Conservation (phyloP, 306 rosid species). For the Cercis canadensis region DNA sequence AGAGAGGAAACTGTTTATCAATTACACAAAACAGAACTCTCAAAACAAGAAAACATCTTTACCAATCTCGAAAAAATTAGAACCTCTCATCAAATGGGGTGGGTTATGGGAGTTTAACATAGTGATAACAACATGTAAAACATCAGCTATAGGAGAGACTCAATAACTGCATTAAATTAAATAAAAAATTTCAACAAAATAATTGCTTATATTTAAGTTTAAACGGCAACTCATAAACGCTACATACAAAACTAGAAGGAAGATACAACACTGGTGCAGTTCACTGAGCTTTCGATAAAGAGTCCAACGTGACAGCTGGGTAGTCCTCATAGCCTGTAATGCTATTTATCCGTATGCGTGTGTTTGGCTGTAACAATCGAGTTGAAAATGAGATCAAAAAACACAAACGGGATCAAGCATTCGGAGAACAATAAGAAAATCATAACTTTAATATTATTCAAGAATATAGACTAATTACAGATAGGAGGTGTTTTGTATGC, state of each 20-base stretch:
- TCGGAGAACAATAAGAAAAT: background rate
- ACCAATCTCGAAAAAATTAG: too few relatives aligned
- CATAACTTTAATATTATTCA: background rate
- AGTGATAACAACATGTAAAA: conserved; percentile 23
- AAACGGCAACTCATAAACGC: conserved; percentile 6
- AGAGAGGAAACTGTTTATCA: too few relatives aligned
- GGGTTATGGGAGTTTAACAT: background rate
- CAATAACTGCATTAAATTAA: conserved; percentile 28
- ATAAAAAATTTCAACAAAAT: conserved; percentile 37
- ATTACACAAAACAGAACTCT: too few relatives aligned
- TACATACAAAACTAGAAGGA: conserved; percentile 37
- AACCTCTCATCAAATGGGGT: background rate
- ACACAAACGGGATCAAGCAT: conserved; percentile 9
- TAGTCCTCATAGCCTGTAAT: conserved; percentile 89
- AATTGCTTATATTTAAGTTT: conserved; percentile 23
- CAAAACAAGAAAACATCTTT: too few relatives aligned
- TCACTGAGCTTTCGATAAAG: conserved; percentile 34
- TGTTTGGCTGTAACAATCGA: conserved; percentile 72
- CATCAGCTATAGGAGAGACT: conserved; percentile 20
- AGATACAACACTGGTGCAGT: conserved; percentile 39
- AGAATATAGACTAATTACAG: conserved; percentile 6
- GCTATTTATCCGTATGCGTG: conserved; percentile 83
- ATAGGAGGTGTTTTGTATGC: too few relatives aligned
- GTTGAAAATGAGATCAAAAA: conserved; percentile 43
- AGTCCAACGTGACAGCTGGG: conserved; percentile 79